These are phyloP conservation scores for Chamaecyparis obtusa DNA, from an alignment of 75 land plant species.

Conservation along the genomic window DNA sequence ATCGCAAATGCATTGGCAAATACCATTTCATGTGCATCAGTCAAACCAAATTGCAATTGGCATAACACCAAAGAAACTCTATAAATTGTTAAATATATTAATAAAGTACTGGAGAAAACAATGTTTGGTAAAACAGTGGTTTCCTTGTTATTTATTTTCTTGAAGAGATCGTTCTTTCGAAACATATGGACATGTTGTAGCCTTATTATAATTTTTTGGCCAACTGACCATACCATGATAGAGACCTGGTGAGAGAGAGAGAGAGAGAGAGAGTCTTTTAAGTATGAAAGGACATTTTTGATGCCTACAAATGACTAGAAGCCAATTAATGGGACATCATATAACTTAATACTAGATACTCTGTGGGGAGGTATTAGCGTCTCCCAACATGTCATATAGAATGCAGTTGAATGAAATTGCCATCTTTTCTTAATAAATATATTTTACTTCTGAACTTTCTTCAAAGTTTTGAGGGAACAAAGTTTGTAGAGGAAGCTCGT, in stretches of 20 bases:
- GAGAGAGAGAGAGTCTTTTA: not conserved
- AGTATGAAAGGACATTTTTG: not conserved
- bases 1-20: not conserved
- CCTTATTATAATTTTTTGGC: not conserved
- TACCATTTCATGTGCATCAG: not conserved
- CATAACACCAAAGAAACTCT: not conserved
- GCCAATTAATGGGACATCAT: not conserved
- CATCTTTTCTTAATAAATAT: not conserved
- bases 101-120: not conserved
- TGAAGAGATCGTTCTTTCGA: not conserved
- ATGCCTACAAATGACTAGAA: not conserved
- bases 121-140: not conserved
- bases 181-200: not conserved
- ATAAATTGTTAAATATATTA: not conserved
- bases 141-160: not conserved
- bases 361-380: not conserved
- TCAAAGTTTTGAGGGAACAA: conserved; percentile 2
- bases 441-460: not conserved
- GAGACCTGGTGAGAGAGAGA: too few species aligned
- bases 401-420: not conserved
- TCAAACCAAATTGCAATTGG: not conserved
- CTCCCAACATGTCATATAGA: not conserved
- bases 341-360: not conserved
- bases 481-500: not conserved
- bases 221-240: not conserved